These are phyloP conservation scores for Pyrus bretschneideri DNA, from an alignment of 306 rosid genomes.

Conservation along the genomic window DNA sequence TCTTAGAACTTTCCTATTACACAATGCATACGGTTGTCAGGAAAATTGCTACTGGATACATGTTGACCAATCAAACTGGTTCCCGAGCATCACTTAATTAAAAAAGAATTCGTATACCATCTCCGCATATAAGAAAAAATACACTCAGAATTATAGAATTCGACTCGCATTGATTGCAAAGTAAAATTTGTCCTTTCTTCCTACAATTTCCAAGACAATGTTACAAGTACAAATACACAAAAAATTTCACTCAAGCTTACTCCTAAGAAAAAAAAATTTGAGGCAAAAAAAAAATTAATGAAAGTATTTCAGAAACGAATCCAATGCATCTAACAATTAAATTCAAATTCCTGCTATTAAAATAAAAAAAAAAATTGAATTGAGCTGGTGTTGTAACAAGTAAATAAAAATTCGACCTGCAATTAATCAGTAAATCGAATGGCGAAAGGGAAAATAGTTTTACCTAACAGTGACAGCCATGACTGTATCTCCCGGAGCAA, in stretches of 20 bases:
- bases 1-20: conserved; percentile 73
- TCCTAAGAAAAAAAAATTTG: background rate
- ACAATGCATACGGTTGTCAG: background rate
- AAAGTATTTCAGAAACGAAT: background rate
- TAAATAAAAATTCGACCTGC: background rate
- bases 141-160: background rate
- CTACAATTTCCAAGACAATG: background rate
- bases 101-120: background rate
- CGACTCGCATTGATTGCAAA: background rate
- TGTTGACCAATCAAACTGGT: background rate
- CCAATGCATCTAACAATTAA: background rate
- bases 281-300: background rate
- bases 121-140: background rate
- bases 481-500: conserved; percentile 74
- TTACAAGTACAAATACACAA: background rate
- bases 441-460: background rate
- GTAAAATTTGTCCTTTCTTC: background rate
- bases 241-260: background rate
- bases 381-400: background rate
- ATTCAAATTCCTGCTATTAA: background rate
- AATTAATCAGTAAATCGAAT: background rate
- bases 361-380: background rate
- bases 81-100: background rate
- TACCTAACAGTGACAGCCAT: conserved; percentile 92
- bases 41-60: background rate